Evolutionary conservation across 2,329 filamentous ascomycete species (phyloP).

Genomic region (Epichloe uncinata): DNA sequence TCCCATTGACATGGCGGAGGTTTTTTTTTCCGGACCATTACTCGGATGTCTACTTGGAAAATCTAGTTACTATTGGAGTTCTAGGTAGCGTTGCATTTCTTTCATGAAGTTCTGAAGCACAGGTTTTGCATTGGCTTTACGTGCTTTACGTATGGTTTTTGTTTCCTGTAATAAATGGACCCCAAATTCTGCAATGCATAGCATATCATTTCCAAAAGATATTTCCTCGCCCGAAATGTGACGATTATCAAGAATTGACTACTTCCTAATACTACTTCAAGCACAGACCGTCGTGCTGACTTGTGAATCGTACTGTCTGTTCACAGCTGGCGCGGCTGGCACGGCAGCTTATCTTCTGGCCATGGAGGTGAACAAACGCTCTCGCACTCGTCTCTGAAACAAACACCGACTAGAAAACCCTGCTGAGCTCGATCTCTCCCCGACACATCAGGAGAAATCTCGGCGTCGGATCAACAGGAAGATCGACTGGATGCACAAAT

Average conservation of each 20-base stretch:
- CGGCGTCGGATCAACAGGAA: background rate
- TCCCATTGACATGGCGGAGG: constrained; percentile 14
- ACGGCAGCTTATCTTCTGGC: too few relatives aligned
- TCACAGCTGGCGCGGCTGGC: background rate
- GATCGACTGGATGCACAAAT: background rate
- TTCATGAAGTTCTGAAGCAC: background rate
- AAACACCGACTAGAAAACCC: background rate
- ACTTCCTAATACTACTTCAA: too few relatives aligned
- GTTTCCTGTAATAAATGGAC: background rate
- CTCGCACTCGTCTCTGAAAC: background rate
- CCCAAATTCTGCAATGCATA: background rate
- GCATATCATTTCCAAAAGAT: background rate
- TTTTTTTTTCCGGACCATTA: background rate
- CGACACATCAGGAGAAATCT: background rate
- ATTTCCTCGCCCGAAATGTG: background rate
- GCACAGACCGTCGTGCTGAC: background rate
- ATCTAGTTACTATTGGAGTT: background rate
- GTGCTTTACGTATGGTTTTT: background rate
- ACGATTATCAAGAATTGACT: background rate
- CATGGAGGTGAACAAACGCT: background rate
- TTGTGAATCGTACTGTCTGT: background rate
- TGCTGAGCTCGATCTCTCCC: background rate
- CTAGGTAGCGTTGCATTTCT: background rate
- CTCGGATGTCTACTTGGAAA: background rate
- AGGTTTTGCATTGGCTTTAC: background rate